Percentiles rank a stretch among this genome's conserved stretches.
These are phyloP conservation scores for Cadophora sp. DNA, from an alignment of 2,329 filamentous ascomycete species.

Conservation along the genomic window DNA sequence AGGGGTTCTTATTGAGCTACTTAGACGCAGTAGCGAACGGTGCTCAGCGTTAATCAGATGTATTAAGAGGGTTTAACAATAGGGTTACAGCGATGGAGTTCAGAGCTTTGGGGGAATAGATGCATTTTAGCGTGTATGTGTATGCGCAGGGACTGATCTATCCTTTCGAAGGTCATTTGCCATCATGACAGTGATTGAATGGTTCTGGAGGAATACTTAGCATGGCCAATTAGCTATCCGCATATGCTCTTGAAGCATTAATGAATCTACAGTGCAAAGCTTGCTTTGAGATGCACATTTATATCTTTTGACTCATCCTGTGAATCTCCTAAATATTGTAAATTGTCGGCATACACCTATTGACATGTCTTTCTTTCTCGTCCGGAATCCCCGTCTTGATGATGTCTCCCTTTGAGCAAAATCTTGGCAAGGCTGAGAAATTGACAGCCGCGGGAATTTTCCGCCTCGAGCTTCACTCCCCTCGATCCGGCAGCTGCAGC, in stretches of 20 bases:
- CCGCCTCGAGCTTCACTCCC: conserved; percentile 14
- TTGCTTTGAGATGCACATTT: conserved; percentile 1
- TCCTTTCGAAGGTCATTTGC: not conserved
- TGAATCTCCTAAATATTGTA: not conserved
- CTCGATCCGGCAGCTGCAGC: not conserved
- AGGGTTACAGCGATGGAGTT: conserved; percentile 11
- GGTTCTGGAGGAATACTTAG: not conserved
- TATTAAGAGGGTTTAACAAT: conserved; percentile 6
- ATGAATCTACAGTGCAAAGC: not conserved
- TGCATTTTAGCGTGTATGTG: conserved; percentile 19
- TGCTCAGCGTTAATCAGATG: conserved; percentile 15
- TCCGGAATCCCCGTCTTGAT: not conserved
- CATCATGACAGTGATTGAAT: not conserved
- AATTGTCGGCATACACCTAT: not conserved
- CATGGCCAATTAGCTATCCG: not conserved
- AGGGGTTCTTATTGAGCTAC: conserved; percentile 78
- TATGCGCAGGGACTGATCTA: not conserved
- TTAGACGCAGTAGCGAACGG: conserved; percentile 58
- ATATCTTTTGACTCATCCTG: not conserved
- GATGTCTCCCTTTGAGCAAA: not conserved
- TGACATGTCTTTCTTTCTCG: not conserved
- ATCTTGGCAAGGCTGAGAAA: conserved; percentile 31
- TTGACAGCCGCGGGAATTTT: conserved; percentile 20
- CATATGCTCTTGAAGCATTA: conserved; percentile 5
- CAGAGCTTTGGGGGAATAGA: not conserved